Evolutionary conservation across 2,329 filamentous ascomycete species (phyloP).

Genomic region (Ampelomyces quisqualis): DNA sequence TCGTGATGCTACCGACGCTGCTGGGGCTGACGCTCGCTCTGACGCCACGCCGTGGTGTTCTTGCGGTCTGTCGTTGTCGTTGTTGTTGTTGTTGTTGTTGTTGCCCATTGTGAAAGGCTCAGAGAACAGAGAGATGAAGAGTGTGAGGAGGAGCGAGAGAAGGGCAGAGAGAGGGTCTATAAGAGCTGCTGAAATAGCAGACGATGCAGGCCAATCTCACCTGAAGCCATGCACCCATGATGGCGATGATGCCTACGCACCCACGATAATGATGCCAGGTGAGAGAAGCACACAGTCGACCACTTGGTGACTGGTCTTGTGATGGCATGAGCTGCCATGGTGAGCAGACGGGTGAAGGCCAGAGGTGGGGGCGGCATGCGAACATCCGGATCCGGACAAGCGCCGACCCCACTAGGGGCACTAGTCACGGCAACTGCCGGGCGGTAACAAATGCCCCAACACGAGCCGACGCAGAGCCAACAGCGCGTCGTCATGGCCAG

Average conservation of each 20-base stretch:
- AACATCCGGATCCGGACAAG: too few species aligned
- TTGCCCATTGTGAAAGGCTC: too few species aligned
- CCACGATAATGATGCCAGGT: too few species aligned
- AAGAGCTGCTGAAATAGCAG: not conserved
- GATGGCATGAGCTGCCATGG: not conserved
- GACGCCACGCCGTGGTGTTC: not conserved
- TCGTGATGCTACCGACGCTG: not conserved
- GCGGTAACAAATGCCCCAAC: slow-evolving; percentile 7
- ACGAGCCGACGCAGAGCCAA: slow-evolving; percentile 2
- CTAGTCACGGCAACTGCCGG: too few species aligned
- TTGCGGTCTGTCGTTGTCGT: not conserved
- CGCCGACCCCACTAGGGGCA: slow-evolving; percentile 1
- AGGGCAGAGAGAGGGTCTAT: too few species aligned
- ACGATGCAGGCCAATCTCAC: too few species aligned
- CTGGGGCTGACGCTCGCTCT: not conserved
- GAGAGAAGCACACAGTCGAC: too few species aligned
- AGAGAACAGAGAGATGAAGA: not conserved
- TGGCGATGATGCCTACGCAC: too few species aligned
- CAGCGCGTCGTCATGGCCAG: slow-evolving; percentile 37
- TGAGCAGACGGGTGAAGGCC: not conserved
- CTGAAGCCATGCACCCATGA: too few species aligned
- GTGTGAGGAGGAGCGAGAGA: too few species aligned
- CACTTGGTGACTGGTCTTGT: not conserved
- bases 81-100: not conserved
- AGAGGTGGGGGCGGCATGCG: not conserved